Evolutionary conservation across 768 basidiomycete species (phyloP), one percentile per base, ranked within the genome.

Genomic region (Tephrocybe rancida): DNA sequence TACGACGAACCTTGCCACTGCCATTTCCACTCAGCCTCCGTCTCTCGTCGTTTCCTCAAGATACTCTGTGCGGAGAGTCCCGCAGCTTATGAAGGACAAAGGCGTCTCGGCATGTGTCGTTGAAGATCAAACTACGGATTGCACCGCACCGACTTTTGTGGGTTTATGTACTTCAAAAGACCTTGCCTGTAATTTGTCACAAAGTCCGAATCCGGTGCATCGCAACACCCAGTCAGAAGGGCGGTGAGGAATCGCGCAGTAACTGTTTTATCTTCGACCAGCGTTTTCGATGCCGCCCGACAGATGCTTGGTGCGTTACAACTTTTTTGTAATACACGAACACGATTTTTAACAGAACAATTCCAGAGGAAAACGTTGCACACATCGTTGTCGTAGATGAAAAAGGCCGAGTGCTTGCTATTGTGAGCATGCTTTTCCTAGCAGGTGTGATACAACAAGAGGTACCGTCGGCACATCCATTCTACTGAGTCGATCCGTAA

Each of bases 11-110:
- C 22, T 48, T 27, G n/a, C 19, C 13, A 24, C 27, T 18, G 21
- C 27, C 19, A 32, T 22, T 27, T 13, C n/a, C 18, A 13, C 9
- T 19, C 11, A 32, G 7, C 8, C 18, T 13, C n/a, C 27, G 30
- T 16, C 32, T 19, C 3, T 24, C 21, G n/a, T 48, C 18, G 21
- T 48, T n/a, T 18, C 6, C 32, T 18, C 46, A 8, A 30, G 30
- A 34, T 10, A 22, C 16, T 34, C 46, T 10, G 46, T 48, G 19
- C 32, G 18, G n/a, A 18, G 27, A 34, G 46, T 32, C 16, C 14
- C 46, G 30, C 46, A 35, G n/a, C 30, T 48, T 14, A 48, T 48
- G 46, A 48, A 34, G 18, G 46, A 35, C 13, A 48, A 48, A 32
- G 29, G 19, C 10, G 4, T 24, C 30, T 30, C 46, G 19, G 46